These are phyloP conservation scores for Prototheca cutis DNA, from an alignment of 163 green algal species.

Conservation along the genomic window DNA sequence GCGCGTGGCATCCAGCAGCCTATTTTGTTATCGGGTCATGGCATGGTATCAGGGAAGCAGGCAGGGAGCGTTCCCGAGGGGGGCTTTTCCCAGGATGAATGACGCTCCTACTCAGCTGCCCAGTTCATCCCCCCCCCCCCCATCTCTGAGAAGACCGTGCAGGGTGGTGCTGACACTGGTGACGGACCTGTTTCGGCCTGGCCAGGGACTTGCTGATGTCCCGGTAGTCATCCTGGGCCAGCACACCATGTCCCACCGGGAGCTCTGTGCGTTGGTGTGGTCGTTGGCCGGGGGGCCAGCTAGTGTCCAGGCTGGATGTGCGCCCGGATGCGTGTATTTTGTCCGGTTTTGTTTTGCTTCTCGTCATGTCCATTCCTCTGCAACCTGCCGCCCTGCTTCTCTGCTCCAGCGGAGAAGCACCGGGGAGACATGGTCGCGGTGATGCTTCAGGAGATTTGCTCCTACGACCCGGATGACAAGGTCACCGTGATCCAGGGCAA, in stretches of 20 bases:
- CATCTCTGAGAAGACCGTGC: too few species aligned
- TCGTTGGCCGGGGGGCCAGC: not conserved
- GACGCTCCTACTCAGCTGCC: too few species aligned
- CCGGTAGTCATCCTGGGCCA: constrained; percentile 22
- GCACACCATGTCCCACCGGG: constrained; percentile 27
- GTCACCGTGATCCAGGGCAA: constrained; percentile 6
- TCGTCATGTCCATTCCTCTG: not conserved
- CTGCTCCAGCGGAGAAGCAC: constrained; percentile 8
- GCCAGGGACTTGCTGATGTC: constrained; percentile 11
- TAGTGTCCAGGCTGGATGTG: not conserved
- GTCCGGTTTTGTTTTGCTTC: not conserved
- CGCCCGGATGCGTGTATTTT: too few species aligned
- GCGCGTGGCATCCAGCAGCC: too few species aligned
- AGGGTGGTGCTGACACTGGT: not conserved
- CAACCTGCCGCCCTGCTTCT: not conserved
- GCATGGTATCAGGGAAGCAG: too few species aligned
- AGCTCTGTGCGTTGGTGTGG: constrained; percentile 11
- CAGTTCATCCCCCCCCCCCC: too few species aligned
- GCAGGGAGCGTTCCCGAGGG: too few species aligned
- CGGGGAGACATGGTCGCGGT: constrained; percentile 12
- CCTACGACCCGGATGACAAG: constrained; percentile 3
- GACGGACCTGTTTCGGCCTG: constrained; percentile 15
- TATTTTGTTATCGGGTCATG: too few species aligned
- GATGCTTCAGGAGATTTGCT: constrained; percentile 16
- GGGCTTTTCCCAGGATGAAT: too few species aligned